Base-by-base conservation (phyloP, 352 stramenopile species). In the Phytophthora tubulina region DNA sequence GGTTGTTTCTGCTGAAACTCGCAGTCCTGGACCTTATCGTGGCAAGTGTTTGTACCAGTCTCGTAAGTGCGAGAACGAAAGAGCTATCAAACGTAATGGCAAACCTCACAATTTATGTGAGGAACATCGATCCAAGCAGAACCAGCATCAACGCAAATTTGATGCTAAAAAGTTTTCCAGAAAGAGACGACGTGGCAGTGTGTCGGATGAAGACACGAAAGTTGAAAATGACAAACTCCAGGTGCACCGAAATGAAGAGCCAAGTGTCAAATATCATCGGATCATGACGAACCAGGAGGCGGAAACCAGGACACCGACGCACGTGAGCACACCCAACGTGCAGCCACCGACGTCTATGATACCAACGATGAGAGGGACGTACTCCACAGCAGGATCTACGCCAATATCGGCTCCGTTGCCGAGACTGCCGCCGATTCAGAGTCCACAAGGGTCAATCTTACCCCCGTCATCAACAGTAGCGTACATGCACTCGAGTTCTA, bases 141-240 rank as follows among this genome's bases (percentile, higher is more conserved):
- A 94, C 65, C 82, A 91, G 73, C 85, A 94, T 67, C 86, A 94
- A 60, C 85, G 86, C 64, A 94, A 92, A 66, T 93, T 94, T 49
- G 86, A 94, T 63, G 85, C 82, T 39, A 94, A 92, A 64, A 93
- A 91, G 72, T 92, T 90, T 74, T 86, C 80, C 17, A 73, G 81
- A 42, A 84, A 84, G 53, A 74, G 80, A 48, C 74, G 61, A 33
- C 57, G 57, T 32, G 63, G 58, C 48, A 82, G 70, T 42, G 50
- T 41, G 14, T 79, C 50, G 30, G 75, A 81, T 3, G 67, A 82
- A 1, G 60, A 80, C 21, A 11, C 3, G 7, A 60, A 17, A 41
- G 49, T 32, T 42, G 63, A 58, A n/a, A 54, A 54, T 1, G 33
- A 46, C 38, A 41, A 57, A 10, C 41, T 39, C 4, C 52, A 54